phyloP scores from a whole-genome alignment of 371 early-diverging fungal species.

The Capillidium heterosporum region DNA sequence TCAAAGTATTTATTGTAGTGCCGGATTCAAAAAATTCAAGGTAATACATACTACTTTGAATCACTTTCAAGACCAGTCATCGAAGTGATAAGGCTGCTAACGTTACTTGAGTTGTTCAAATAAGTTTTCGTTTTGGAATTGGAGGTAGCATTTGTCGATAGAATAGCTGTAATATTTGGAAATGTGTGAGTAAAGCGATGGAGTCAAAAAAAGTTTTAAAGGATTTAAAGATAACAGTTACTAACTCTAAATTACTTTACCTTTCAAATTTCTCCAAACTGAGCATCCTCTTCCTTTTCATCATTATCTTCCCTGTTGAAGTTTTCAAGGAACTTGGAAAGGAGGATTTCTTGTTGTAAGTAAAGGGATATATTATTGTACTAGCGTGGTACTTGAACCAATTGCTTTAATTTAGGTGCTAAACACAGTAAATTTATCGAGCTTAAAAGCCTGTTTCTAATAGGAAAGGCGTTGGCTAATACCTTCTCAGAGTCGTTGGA shows the following conservation, averaged over 20 bases:
- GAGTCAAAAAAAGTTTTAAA: conserved; percentile 54
- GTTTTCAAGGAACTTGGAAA: conserved; percentile 79
- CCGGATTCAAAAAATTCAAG: not conserved
- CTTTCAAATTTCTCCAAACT: conserved; percentile 60
- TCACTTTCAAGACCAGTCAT: conserved; percentile 51
- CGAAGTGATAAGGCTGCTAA: conserved; percentile 34
- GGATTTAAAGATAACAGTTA: conserved; percentile 20
- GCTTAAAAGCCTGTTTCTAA: conserved; percentile 41
- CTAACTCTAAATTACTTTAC: conserved; percentile 16
- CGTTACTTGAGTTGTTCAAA: conserved; percentile 16
- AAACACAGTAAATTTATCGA: conserved; percentile 20
- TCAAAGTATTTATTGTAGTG: conserved; percentile 29
- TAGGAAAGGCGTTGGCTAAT: conserved; percentile 47
- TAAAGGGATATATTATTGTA: conserved; percentile 30
- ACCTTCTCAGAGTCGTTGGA: conserved; percentile 70
- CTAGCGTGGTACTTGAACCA: conserved; percentile 40
- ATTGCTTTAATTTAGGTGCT: not conserved
- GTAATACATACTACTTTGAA: conserved; percentile 25
- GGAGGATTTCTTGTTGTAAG: conserved; percentile 47
- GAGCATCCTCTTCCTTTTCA: conserved; percentile 55
- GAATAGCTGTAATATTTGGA: conserved; percentile 31
- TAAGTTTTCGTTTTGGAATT: conserved; percentile 34
- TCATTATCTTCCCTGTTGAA: conserved; percentile 53
- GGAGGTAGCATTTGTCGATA: conserved; percentile 22
- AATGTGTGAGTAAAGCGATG: conserved; percentile 42